Evolutionary conservation across 225 moss, liverwort and hornwort genomes (phyloP), one percentile per base, ranked within the genome.

Genomic region (Anthoceros angustus): DNA sequence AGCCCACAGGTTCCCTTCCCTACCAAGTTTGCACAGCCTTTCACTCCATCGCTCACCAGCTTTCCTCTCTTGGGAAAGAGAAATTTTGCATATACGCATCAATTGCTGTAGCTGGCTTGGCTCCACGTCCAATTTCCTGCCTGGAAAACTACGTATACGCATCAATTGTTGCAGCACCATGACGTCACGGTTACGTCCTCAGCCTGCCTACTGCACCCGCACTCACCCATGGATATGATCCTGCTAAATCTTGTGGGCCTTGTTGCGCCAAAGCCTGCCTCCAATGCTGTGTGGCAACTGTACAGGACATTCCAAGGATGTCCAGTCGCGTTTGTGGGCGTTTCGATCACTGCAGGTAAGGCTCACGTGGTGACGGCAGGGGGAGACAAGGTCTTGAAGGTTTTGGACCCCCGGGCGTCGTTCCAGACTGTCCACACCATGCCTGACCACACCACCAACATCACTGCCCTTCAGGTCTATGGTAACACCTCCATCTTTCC

Each of bases 311-410:
- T 39, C 8, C 71, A 73, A 20, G 81, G 78, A 48, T 84, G 88
- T 42, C 75, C 91, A 40, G 63, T 92, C 16, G 85, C 74, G 62
- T 78, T 32, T 70, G 80, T 86, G 16, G 78, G 72, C 25, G 71
- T 85, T 24, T 80, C 82, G 9, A 77, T 79, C 43, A 82, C 79
- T 15, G 77, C 82, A 23, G 81, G 92, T 70, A 71, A 78, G 43
- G 79, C 98, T 10, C 67, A 89, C 69, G 81, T 92, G 25, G 75
- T 92, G 38, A 83, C 87, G 38, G 81, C 81, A 9, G 86, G 89
- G 69, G 89, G 87, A 0, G 98, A 98, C 72, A 89, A 87, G 62
- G 61, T 79, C 48, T 80, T 92, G 24, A 80, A 84, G 71, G 77
- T 92, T 43, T 63, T 87, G 21, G 92, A 98, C 41, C 87, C 89